Conservation (phyloP, 1,284 basidiomycete genomes). For the Entoloma clypeatum region DNA sequence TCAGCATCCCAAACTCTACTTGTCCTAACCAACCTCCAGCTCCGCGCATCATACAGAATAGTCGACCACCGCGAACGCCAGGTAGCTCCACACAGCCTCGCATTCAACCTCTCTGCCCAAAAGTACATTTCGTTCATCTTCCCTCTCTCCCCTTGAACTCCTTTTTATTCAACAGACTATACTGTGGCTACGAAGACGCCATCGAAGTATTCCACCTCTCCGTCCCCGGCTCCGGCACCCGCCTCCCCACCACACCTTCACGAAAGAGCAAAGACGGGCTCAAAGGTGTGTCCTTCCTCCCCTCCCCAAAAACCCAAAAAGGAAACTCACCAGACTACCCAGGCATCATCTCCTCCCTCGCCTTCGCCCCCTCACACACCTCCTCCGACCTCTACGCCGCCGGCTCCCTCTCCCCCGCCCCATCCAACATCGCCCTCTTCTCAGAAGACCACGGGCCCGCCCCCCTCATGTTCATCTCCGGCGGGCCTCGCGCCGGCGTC, state of each 20-base stretch:
- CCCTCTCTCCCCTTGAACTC: conserved; percentile 1
- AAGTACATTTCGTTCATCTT: conserved; percentile 45
- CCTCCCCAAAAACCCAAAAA: no score
- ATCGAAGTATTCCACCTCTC: conserved; percentile 86
- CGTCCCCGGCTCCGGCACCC: conserved; percentile 67
- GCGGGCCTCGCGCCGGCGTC: conserved; percentile 55
- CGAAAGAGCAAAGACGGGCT: conserved; percentile 81
- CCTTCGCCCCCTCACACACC: conserved; percentile 66
- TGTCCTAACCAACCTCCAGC: conserved; percentile 36
- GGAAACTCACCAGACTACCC: background rate
- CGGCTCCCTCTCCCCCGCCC: conserved; percentile 53
- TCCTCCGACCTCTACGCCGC: conserved; percentile 72
- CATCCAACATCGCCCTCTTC: conserved; percentile 74
- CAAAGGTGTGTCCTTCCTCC: conserved; percentile 53
- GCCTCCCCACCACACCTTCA: conserved; percentile 71
- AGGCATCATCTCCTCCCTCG: conserved; percentile 84
- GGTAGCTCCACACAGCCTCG: conserved; percentile 78
- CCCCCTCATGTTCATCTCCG: conserved; percentile 61
- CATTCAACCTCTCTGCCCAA: conserved; percentile 67
- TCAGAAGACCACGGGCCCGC: conserved; percentile 52
- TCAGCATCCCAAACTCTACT: background rate
- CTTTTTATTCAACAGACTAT: conserved; percentile 52
- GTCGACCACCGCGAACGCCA: conserved; percentile 88
- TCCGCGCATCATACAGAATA: conserved; percentile 87
- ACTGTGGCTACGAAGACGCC: conserved; percentile 86